Evolutionary conservation across 192 early-diverging fungal genomes (phyloP).

Genomic region (Entophlyctis helioformis): DNA sequence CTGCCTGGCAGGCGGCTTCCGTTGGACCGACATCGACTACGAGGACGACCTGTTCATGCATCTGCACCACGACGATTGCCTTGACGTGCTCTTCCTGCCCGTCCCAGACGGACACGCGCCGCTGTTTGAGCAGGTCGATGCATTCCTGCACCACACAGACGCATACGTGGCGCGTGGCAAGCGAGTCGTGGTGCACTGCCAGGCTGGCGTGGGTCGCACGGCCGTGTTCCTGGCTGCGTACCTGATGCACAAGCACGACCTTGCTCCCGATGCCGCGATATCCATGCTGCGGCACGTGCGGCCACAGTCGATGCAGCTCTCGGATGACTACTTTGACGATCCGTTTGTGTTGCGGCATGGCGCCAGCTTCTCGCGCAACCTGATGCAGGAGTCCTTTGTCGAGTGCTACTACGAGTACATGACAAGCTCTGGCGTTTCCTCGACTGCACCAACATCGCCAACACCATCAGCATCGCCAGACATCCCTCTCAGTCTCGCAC

Average conservation of each 20-base stretch:
- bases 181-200: conserved; percentile 33
- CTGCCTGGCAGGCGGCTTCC: too few relatives aligned
- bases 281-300: conserved; percentile 15
- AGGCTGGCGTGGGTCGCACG: conserved; percentile 38
- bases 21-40: too few relatives aligned
- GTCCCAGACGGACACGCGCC: conserved; percentile 32
- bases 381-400: conserved; percentile 27
- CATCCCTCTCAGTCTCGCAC: too few relatives aligned
- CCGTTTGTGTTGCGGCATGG: conserved; percentile 21
- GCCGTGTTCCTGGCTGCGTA: conserved; percentile 32
- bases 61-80: conserved; percentile 6
- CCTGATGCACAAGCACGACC: conserved; percentile 26
- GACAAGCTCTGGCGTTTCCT: too few relatives aligned
- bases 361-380: conserved; percentile 17
- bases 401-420: conserved; percentile 20
- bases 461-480: too few relatives aligned
- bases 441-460: too few relatives aligned
- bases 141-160: conserved; percentile 20
- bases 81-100: conserved; percentile 29
- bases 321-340: conserved; percentile 24
- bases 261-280: conserved; percentile 22
- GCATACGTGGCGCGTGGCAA: conserved; percentile 15
- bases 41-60: conserved; percentile 27
- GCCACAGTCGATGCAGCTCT: conserved; percentile 33
- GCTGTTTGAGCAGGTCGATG: conserved; percentile 13